phyloP scores from a whole-genome alignment of 1,284 basidiomycete species.

The Cystobasidiaceae sp. region DNA sequence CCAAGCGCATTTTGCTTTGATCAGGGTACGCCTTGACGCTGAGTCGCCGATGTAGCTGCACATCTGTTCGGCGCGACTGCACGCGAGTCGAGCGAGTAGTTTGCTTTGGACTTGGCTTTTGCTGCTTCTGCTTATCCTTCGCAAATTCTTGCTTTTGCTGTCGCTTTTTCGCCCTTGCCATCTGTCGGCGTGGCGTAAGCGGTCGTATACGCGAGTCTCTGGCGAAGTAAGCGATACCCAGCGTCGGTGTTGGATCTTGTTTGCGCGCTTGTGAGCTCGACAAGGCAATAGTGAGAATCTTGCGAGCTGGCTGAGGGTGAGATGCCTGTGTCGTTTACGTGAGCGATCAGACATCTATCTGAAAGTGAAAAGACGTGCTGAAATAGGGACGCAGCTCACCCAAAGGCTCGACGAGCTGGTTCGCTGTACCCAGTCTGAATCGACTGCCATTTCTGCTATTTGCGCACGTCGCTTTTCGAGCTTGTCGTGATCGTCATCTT shows the following conservation, averaged over 20 bases:
- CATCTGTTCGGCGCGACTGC: too few species aligned
- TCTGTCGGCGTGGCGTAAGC: too few species aligned
- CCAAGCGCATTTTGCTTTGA: neutral
- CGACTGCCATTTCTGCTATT: neutral
- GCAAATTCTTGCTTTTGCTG: too few species aligned
- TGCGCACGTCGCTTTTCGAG: neutral
- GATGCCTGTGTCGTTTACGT: neutral
- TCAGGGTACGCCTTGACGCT: neutral
- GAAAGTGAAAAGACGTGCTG: neutral
- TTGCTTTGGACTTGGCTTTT: too few species aligned
- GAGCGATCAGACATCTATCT: neutral
- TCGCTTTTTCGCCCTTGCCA: too few species aligned
- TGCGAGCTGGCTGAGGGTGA: conserved; percentile 1
- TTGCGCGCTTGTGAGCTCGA: neutral
- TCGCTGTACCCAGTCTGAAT: neutral
- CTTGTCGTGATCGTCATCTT: neutral
- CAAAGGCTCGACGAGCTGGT: neutral
- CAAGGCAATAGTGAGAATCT: neutral
- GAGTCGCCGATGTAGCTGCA: neutral
- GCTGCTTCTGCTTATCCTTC: too few species aligned
- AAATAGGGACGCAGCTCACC: neutral
- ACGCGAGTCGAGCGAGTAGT: too few species aligned
- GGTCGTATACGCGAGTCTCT: too few species aligned
- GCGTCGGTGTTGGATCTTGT: neutral
- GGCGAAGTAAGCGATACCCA: neutral